phyloP scores from a whole-genome alignment of 805 yeast genomes.

The Yarrowia hollandica region DNA sequence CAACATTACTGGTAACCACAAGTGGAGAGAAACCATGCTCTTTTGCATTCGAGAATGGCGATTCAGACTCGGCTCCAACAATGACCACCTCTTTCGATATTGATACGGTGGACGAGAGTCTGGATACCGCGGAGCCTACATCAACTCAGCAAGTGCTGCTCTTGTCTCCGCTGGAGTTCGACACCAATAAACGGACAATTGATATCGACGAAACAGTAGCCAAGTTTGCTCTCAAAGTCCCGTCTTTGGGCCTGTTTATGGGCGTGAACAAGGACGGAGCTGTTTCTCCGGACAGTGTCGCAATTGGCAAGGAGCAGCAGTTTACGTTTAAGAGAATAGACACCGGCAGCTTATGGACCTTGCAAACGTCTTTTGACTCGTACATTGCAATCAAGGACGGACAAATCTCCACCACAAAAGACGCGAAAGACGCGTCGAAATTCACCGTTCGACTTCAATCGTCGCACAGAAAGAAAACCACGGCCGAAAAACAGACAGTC shows the following conservation, averaged over 20 bases:
- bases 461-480: slow-evolving; percentile 30
- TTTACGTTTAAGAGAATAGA: slow-evolving; percentile 32
- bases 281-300: slow-evolving; percentile 40
- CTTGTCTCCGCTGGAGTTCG: slow-evolving; percentile 32
- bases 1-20: slow-evolving; percentile 38
- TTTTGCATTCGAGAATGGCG: neutral
- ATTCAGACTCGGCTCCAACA: neutral
- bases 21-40: slow-evolving; percentile 23
- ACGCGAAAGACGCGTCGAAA: slow-evolving; percentile 31
- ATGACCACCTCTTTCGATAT: slow-evolving; percentile 30
- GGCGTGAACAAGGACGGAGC: slow-evolving; percentile 33
- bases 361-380: slow-evolving; percentile 31
- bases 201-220: slow-evolving; percentile 20
- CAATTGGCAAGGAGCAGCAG: slow-evolving; percentile 41
- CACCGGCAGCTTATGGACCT: slow-evolving; percentile 35
- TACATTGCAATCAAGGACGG: slow-evolving; percentile 33
- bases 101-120: slow-evolving; percentile 30
- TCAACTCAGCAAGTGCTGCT: slow-evolving; percentile 43
- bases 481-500: slow-evolving; percentile 18
- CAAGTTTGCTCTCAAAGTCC: slow-evolving; percentile 38
- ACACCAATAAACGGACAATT: slow-evolving; percentile 29
- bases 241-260: slow-evolving; percentile 39
- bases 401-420: slow-evolving; percentile 34
- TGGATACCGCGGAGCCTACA: slow-evolving; percentile 38
- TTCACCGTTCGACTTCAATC: slow-evolving; percentile 38